Evolutionary conservation across 202 grass and related monocot species (phyloP).

Genomic region (Eragrostis tef): DNA sequence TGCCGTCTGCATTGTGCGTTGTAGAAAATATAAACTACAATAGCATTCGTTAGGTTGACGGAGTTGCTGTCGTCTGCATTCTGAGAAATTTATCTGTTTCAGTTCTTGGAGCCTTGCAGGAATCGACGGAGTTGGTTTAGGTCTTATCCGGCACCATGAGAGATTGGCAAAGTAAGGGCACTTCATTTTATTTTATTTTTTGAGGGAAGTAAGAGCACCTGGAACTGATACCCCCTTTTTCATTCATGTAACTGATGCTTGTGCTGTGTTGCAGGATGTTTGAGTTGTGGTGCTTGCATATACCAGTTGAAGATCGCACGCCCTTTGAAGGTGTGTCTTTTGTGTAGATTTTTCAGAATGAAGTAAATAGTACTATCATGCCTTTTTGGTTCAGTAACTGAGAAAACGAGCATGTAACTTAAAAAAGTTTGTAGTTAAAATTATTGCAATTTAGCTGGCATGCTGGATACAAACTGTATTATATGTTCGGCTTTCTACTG

Average conservation of each 20-base stretch:
- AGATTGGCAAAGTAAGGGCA: conserved; percentile 73
- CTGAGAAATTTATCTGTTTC: not conserved
- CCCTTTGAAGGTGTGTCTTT: conserved; percentile 63
- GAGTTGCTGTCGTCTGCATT: not conserved
- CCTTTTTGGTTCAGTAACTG: not conserved
- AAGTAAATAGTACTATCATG: not conserved
- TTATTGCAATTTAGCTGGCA: not conserved
- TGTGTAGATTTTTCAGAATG: not conserved
- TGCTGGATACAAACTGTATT: not conserved
- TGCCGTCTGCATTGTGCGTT: not conserved
- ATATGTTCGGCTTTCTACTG: not conserved
- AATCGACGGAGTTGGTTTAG: conserved; percentile 82
- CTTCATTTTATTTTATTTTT: not conserved
- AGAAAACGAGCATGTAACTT: not conserved
- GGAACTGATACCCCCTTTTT: not conserved
- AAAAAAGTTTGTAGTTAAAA: not conserved
- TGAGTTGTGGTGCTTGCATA: conserved; percentile 87
- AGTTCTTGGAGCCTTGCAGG: conserved; percentile 49
- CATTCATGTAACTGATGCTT: not conserved
- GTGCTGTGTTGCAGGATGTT: conserved; percentile 66
- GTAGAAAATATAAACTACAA: not conserved
- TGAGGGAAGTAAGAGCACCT: not conserved
- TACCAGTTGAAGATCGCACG: conserved; percentile 75
- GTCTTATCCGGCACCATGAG: conserved; percentile 72
- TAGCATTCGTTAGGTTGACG: not conserved